A percentile compares a stretch with the other conserved stretches of the same genome.
phyloP scores from a whole-genome alignment of 2,329 filamentous ascomycete species.

The Penicillium occitanis region DNA sequence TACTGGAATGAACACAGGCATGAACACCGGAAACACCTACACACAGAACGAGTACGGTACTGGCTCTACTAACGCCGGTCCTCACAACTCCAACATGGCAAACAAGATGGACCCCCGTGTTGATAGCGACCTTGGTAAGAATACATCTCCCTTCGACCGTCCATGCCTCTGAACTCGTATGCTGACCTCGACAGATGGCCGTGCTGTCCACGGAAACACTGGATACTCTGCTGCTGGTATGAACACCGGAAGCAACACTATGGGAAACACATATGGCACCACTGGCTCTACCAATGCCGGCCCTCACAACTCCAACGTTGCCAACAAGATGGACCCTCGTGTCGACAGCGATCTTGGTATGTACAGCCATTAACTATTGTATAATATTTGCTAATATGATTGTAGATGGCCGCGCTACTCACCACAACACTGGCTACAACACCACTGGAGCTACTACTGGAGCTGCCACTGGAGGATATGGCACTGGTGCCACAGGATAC shows the following conservation, averaged over 20 bases:
- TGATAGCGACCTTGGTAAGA: conserved; percentile 30
- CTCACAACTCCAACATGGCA: conserved; percentile 38
- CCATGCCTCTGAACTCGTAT: neutral
- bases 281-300: conserved; percentile 36
- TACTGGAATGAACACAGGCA: conserved; percentile 18
- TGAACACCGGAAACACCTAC: conserved; percentile 18
- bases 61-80: conserved; percentile 29
- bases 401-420: conserved; percentile 19
- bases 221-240: conserved; percentile 23
- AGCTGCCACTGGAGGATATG: conserved; percentile 6
- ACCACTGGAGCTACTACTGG: conserved; percentile 6
- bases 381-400: neutral
- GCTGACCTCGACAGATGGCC: conserved; percentile 18
- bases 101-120: conserved; percentile 40
- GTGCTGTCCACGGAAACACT: conserved; percentile 7
- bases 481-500: conserved; percentile 19
- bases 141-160: neutral
- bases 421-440: conserved; percentile 11
- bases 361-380: neutral
- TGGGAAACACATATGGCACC: conserved; percentile 13
- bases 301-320: conserved; percentile 37
- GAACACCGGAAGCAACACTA: conserved; percentile 1
- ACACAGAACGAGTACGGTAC: conserved; percentile 10
- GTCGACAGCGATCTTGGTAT: conserved; percentile 39
- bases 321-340: conserved; percentile 40